Base-by-base conservation (phyloP, 441 rosid species). In the Syzygium malaccense region DNA sequence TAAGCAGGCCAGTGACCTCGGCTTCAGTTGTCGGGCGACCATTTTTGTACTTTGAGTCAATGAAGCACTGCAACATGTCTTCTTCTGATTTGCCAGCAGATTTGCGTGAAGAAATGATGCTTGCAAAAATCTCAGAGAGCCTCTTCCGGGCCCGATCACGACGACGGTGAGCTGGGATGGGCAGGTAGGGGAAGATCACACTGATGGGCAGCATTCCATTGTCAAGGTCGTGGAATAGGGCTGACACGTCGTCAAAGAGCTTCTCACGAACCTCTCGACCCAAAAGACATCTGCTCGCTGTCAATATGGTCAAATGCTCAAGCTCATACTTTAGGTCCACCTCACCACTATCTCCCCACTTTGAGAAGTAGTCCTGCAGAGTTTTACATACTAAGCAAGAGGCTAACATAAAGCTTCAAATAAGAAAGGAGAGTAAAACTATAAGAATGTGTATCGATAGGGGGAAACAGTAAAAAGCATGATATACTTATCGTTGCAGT, bases 161-260 rank as follows among this genome's bases (percentile, higher is more conserved):
- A 41, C 99, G 98, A 20, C 92, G 96, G 90, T 98, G 99, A 91
- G 99, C 98, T 87, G 99, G 97, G 91, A 98, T 94, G 14, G 99
- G 99, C 55, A 97, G 93, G 91, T 97, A 93, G 17, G 99, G 99
- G 92, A 95, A 98, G 89, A 98, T 91, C 90, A 98, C 99, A 91
- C 99, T 98, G 88, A 97, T 94, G 1, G 99, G 99, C 88, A 94
- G 98, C 99, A 98, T 98, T 87, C 99, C 99, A 88, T 94, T 96
- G 92, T 98, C 99, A 55, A 98, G 97, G 89, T 98, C 99, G 88
- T 98, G 99, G 93, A 98, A 98, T 78, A 98, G 91, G 89, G 96
- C 95, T 88, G 99, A 96, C 32, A 98, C 99, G 60, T 98, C 99
- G 71, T 93, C 99, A 32, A 98, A 97, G 90, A 98, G 99, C 94